Conservation (phyloP, 208 protist species). For the Acanthamoeba castellanii region DNA sequence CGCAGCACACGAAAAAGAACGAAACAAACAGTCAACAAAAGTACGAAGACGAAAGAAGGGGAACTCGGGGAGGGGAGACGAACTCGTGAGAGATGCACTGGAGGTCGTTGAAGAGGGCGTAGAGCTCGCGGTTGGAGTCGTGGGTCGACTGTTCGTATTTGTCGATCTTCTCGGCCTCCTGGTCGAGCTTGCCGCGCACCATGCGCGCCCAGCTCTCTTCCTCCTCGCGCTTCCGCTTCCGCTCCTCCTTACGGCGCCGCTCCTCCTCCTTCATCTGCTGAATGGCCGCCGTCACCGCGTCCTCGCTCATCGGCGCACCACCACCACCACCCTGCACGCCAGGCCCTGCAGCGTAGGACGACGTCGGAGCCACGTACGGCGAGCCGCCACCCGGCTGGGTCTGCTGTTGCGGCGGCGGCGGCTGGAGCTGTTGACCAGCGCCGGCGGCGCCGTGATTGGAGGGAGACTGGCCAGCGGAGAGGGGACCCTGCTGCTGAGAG, state of each 20-base stretch:
- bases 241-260: conserved; percentile 74
- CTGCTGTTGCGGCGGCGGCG: background rate
- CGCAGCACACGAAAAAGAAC: conserved; percentile 8
- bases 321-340: background rate
- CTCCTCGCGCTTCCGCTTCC: conserved; percentile 78
- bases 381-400: background rate
- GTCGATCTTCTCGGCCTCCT: conserved; percentile 76
- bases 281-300: conserved; percentile 44
- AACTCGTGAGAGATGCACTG: conserved; percentile 87
- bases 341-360: no score
- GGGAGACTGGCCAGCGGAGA: conserved; percentile 15
- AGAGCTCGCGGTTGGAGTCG: conserved; percentile 82
- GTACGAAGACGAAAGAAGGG: conserved; percentile 1
- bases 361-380: background rate
- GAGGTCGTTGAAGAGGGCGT: conserved; percentile 86
- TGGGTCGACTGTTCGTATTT: conserved; percentile 72
- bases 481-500: background rate
- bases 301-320: background rate
- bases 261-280: conserved; percentile 79
- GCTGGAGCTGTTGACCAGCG: background rate
- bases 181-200: conserved; percentile 79
- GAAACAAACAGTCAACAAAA: background rate
- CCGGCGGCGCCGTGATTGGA: background rate
- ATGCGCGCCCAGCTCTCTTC: conserved; percentile 77
- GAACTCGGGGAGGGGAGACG: background rate